Evolutionary conservation across 306 rosid genomes (phyloP).

Genomic region (Fragaria ananassa): DNA sequence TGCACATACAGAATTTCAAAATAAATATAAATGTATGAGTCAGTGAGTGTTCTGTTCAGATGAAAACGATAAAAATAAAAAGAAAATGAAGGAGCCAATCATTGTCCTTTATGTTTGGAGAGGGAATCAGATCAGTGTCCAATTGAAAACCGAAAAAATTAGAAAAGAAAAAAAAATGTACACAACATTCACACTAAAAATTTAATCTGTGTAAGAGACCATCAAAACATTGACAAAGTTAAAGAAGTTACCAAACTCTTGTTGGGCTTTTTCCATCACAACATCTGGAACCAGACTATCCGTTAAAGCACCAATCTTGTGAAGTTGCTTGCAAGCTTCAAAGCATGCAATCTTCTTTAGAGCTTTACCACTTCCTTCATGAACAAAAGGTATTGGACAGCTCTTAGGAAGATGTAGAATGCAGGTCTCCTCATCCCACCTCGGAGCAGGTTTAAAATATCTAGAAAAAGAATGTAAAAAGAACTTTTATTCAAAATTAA

Average conservation of each 20-base stretch:
- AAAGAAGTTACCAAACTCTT: conserved; percentile 44
- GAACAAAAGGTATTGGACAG: conserved; percentile 55
- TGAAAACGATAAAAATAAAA: neutral
- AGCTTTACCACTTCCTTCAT: conserved; percentile 43
- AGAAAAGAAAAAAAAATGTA: conserved; percentile 14
- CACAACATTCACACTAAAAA: neutral
- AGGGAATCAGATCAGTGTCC: neutral
- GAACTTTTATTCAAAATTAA: conserved; percentile 6
- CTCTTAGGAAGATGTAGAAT: conserved; percentile 74
- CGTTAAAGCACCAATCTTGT: conserved; percentile 70
- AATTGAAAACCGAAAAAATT: neutral
- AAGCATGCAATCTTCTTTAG: conserved; percentile 72
- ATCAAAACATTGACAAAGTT: conserved; percentile 14
- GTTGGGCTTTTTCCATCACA: conserved; percentile 51
- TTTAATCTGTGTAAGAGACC: neutral
- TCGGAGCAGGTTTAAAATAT: conserved; percentile 83
- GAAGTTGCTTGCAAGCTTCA: conserved; percentile 89
- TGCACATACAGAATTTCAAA: conserved; percentile 24
- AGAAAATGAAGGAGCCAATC: neutral
- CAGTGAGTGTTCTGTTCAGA: neutral
- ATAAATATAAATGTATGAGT: conserved; percentile 7
- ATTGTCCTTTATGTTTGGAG: neutral
- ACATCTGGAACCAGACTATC: conserved; percentile 71
- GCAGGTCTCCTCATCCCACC: conserved; percentile 55
- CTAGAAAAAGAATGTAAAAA: conserved; percentile 30